Evolutionary conservation across 2,329 filamentous ascomycete genomes (phyloP), one percentile per base, ranked within the genome.

Genomic region (Aspergillus nomiae): DNA sequence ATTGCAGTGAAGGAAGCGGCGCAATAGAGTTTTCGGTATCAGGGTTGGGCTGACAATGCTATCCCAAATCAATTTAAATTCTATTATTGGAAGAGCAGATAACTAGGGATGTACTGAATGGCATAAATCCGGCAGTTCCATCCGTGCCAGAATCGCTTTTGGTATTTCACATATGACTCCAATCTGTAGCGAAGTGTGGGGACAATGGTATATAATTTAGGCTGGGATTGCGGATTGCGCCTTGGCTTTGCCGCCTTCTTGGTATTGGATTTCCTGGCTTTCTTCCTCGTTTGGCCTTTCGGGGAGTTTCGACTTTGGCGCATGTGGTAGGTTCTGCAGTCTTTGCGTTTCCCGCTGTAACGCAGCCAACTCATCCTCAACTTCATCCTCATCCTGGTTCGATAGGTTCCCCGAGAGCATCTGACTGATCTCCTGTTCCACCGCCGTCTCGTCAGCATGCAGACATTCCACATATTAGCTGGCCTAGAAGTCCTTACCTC

Each of bases 341-440:
- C 75, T 76, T 28, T 71, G 67, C 34, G 88, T 76, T 73, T 94
- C 88, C 46, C 83, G 83, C 77, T 94, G 91, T 67, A 99, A 84
- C 1, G 89, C 90, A 60, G 91, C 92, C 58, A 99, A 83, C 80
- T 99, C 95, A 73, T 97, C 94, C 76, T 99, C 95, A 38, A 99
- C 95, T 73, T 97, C 95, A 74, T 98, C 94, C 78, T 99, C 95
- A 78, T 99, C 95, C 72, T 96, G 91, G 73, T 93, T 95, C 16
- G 93, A 92, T 82, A 99, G 94, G 70, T 90, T 88, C 14, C 91
- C 91, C 38, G 90, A 91, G 3, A 99, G 87, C 86, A 97, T 91
- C 56, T 96, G 92, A 79, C 90, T 95, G 70, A 99, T 87, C 82
- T 99, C 94, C 91, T 96, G 72, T 67, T 69, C 2, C 34, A 30